Conservation (phyloP, 2,329 filamentous ascomycete genomes). For the Aspergillus calidoustus region DNA sequence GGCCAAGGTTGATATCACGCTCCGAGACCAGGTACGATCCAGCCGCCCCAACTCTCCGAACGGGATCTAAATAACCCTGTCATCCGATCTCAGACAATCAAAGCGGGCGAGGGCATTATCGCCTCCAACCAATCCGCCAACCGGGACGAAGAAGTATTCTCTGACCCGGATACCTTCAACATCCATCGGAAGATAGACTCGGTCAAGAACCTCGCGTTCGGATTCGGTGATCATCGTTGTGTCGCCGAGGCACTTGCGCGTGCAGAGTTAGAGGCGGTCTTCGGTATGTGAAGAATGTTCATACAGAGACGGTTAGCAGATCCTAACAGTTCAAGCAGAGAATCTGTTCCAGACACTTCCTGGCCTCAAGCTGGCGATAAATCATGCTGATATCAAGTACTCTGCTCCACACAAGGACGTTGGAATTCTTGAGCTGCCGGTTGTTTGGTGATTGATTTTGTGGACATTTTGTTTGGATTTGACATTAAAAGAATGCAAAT, state of each 20-base stretch:
- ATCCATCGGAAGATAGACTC: constrained; percentile 8
- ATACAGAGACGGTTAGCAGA: background rate
- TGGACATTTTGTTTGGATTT: no score
- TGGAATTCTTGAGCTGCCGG: background rate
- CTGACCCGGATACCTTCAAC: constrained; percentile 9
- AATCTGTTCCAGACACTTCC: constrained; percentile 8
- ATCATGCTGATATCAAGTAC: constrained; percentile 1
- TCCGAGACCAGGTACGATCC: constrained; percentile 1
- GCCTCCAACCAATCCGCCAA: constrained; percentile 10
- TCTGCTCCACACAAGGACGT: constrained; percentile 1
- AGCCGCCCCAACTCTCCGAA: no score
- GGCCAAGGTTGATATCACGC: background rate
- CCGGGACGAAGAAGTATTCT: constrained; percentile 9
- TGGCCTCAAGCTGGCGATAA: background rate
- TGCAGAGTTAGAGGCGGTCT: constrained; percentile 1
- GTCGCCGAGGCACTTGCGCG: background rate
- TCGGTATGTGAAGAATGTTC: background rate
- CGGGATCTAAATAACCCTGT: no score
- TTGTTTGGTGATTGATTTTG: background rate
- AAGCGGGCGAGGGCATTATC: constrained; percentile 8
- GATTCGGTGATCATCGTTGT: constrained; percentile 2
- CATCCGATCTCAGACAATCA: background rate
- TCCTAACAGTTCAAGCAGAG: background rate
- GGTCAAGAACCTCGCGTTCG: constrained; percentile 5
- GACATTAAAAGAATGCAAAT: no score